Conservation (phyloP, 148 eudicot species). For the Rhododendron mucronatum region DNA sequence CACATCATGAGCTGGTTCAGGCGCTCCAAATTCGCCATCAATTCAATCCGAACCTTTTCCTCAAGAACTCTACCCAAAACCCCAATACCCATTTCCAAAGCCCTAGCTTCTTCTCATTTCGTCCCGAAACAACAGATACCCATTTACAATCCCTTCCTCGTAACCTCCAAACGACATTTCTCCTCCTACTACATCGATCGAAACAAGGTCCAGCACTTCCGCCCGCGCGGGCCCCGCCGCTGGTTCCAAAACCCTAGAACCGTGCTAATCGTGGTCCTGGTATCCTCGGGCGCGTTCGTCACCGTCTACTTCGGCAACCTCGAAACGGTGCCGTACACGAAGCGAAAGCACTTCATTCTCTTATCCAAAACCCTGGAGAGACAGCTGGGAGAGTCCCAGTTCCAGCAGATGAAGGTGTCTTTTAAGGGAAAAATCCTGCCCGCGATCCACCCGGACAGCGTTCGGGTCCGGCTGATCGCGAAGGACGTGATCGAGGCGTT, state of each 20-base stretch:
- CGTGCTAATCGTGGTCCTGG: constrained; percentile 34
- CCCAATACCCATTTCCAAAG: constrained; percentile 20
- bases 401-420: constrained; percentile 32
- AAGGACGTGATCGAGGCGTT: constrained; percentile 67
- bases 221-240: constrained; percentile 45
- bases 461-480: constrained; percentile 61
- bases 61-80: constrained; percentile 29
- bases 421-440: constrained; percentile 75
- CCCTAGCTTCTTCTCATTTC: background rate
- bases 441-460: constrained; percentile 70
- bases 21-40: constrained; percentile 37
- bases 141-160: constrained; percentile 24
- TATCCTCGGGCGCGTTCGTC: constrained; percentile 43
- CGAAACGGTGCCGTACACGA: constrained; percentile 70
- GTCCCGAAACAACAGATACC: background rate
- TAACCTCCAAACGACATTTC: constrained; percentile 30
- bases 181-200: constrained; percentile 59
- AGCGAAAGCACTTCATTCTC: constrained; percentile 62
- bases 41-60: constrained; percentile 27
- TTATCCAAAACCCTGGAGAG: constrained; percentile 42
- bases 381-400: constrained; percentile 46
- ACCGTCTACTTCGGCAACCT: constrained; percentile 52
- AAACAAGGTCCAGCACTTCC: constrained; percentile 53
- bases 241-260: constrained; percentile 67
- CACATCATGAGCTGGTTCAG: constrained; percentile 35